Conservation (phyloP, 2,329 filamentous ascomycete species). For the Madurella mycetomatis region DNA sequence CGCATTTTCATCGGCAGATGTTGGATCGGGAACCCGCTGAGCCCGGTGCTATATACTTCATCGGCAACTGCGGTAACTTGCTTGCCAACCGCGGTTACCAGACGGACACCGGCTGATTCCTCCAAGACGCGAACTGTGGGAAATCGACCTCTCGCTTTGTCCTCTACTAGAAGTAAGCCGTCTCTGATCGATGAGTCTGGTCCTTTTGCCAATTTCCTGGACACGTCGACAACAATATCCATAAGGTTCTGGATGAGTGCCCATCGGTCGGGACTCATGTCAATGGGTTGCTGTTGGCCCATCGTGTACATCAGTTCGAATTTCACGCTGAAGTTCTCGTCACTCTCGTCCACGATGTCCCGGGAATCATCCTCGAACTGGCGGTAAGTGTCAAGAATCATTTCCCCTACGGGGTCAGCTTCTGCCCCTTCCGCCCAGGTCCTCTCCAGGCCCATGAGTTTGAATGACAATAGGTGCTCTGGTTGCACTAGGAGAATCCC, state of each 20-base stretch:
- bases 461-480: conserved; percentile 62
- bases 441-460: conserved; percentile 55
- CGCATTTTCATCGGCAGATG: conserved; percentile 33
- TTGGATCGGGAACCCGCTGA: conserved; percentile 40
- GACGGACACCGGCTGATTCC: conserved; percentile 23
- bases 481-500: conserved; percentile 59
- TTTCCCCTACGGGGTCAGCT: conserved; percentile 39
- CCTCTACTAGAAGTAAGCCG: conserved; percentile 36
- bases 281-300: conserved; percentile 44
- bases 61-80: conserved; percentile 32
- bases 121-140: conserved; percentile 47
- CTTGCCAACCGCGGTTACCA: conserved; percentile 36
- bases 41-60: conserved; percentile 41
- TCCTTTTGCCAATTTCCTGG: conserved; percentile 23
- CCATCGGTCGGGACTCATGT: conserved; percentile 57
- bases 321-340: conserved; percentile 49
- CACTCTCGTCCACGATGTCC: conserved; percentile 63
- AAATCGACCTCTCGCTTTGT: conserved; percentile 40
- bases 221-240: conserved; percentile 34
- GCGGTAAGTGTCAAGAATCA: conserved; percentile 49
- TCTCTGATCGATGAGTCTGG: conserved; percentile 38
- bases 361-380: conserved; percentile 48
- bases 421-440: conserved; percentile 30
- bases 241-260: conserved; percentile 50
- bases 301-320: conserved; percentile 56